Conservation (phyloP, 2,329 filamentous ascomycete species). For the Aureobasidium namibiae region DNA sequence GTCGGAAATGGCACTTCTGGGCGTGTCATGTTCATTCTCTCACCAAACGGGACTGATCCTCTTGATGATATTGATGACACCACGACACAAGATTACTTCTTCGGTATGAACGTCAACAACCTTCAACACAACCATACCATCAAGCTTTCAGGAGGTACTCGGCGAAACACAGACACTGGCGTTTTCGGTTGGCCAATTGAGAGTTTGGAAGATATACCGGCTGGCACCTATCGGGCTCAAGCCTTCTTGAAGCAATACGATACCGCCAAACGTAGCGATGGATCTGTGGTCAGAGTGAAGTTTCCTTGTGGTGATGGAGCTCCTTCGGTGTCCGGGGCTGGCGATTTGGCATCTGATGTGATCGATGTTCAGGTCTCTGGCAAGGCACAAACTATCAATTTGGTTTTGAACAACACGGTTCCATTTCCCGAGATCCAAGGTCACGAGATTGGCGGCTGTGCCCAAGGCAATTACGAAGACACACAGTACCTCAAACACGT, state of each 20-base stretch:
- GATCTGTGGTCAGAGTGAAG: background rate
- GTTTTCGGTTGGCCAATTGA: background rate
- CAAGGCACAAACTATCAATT: background rate
- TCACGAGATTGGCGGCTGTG: background rate
- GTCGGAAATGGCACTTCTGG: background rate
- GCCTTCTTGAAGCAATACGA: background rate
- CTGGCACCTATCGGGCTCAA: background rate
- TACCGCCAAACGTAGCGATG: background rate
- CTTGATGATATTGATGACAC: background rate
- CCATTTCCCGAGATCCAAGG: background rate
- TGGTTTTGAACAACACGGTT: background rate
- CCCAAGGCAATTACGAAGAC: background rate
- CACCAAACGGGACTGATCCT: background rate
- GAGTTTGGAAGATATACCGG: background rate
- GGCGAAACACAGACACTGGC: background rate
- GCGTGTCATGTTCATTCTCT: background rate
- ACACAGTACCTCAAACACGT: background rate
- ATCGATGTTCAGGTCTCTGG: background rate
- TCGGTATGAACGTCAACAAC: background rate
- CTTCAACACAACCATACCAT: background rate
- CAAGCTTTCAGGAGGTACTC: background rate
- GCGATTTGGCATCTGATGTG: background rate
- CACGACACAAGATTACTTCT: background rate
- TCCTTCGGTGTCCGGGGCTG: background rate
- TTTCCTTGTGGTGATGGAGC: background rate